Conservation (phyloP, 225 moss, liverwort and hornwort genomes). For the Pleurozium schreberi region DNA sequence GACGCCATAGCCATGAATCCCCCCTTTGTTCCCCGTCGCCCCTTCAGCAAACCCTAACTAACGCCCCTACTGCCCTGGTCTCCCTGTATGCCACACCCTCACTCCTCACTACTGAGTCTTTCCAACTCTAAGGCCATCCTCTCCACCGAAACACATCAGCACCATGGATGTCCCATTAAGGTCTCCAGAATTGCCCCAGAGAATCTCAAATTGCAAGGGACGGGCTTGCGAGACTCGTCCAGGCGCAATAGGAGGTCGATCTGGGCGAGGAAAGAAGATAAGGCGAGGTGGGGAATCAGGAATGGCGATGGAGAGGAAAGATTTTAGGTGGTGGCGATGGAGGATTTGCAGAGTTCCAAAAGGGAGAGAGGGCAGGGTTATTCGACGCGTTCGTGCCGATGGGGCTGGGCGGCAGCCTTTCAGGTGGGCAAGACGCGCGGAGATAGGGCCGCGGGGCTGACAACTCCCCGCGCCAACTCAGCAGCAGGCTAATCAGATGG, state of each 20-base stretch:
- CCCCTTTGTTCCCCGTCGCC: background rate
- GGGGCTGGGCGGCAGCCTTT: background rate
- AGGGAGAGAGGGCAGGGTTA: background rate
- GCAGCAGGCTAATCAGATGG: background rate
- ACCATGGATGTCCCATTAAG: background rate
- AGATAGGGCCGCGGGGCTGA: background rate
- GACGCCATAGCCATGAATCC: constrained; percentile 27
- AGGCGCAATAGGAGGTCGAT: background rate
- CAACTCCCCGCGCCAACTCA: background rate
- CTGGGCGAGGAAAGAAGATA: background rate
- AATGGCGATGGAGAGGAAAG: background rate
- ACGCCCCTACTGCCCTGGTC: background rate
- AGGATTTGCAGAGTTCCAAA: too few relatives aligned
- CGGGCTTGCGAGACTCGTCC: background rate
- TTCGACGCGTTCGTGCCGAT: background rate
- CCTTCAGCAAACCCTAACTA: background rate
- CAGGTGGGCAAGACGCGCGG: background rate
- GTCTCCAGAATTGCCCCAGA: background rate
- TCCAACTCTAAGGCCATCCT: background rate
- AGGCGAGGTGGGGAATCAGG: background rate
- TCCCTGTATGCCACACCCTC: background rate
- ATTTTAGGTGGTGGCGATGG: background rate
- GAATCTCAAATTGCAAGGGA: background rate
- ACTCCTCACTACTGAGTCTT: background rate
- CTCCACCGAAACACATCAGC: background rate